phyloP scores from a whole-genome alignment of 2,329 filamentous ascomycete species.

The Cordyceps farinosa region DNA sequence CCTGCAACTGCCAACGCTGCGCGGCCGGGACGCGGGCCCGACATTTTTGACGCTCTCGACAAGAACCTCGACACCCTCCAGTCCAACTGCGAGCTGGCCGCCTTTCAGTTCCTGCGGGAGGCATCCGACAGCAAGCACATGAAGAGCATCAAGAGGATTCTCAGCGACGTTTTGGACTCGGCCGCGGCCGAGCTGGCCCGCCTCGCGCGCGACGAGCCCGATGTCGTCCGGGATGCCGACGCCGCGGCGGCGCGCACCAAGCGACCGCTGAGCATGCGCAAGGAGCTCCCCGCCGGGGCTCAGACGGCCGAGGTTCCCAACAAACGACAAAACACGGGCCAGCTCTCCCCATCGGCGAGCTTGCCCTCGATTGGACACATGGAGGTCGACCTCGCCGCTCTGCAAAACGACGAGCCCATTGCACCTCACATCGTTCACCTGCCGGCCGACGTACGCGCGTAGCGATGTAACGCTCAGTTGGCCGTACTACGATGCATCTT shows the following conservation, averaged over 20 bases:
- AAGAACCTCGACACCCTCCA: slow-evolving; percentile 77
- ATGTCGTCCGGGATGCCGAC: slow-evolving; percentile 38
- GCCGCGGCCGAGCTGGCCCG: slow-evolving; percentile 59
- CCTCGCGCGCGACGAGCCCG: slow-evolving; percentile 50
- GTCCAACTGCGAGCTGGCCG: slow-evolving; percentile 76
- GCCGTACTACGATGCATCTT: background rate
- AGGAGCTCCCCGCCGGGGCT: slow-evolving; percentile 35
- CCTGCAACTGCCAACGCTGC: slow-evolving; percentile 23
- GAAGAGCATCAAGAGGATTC: slow-evolving; percentile 61
- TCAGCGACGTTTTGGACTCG: slow-evolving; percentile 60
- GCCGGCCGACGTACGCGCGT: background rate
- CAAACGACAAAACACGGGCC: slow-evolving; percentile 20
- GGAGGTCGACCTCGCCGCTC: slow-evolving; percentile 12
- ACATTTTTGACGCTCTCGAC: slow-evolving; percentile 71
- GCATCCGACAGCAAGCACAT: slow-evolving; percentile 81
- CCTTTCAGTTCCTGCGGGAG: slow-evolving; percentile 84
- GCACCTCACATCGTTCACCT: background rate
- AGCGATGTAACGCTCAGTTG: background rate
- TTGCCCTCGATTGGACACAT: slow-evolving; percentile 8
- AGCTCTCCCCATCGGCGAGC: slow-evolving; percentile 1
- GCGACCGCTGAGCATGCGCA: slow-evolving; percentile 52
- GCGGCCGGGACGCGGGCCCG: slow-evolving; percentile 26
- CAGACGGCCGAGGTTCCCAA: slow-evolving; percentile 26
- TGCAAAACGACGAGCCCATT: background rate
- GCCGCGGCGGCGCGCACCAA: slow-evolving; percentile 45